phyloP scores from a whole-genome alignment of 2,329 filamentous ascomycete genomes.

The Fusarium avenaceum region DNA sequence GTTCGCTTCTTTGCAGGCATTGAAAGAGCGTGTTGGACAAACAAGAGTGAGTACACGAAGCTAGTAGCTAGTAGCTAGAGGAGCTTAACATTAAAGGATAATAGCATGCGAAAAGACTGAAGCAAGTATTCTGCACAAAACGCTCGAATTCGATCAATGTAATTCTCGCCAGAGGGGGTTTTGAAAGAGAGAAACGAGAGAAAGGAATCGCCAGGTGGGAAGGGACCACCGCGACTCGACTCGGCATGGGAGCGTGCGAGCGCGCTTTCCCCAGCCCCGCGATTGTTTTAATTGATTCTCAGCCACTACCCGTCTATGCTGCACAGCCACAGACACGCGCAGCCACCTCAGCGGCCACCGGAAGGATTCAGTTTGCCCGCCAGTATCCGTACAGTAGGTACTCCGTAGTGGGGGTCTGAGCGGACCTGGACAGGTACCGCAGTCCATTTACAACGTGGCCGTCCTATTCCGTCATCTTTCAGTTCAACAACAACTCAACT shows the following conservation, averaged over 20 bases:
- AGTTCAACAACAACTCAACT: conserved; percentile 6
- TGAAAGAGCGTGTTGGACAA: conserved; percentile 23
- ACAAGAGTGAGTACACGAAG: not conserved
- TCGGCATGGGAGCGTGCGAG: conserved; percentile 6
- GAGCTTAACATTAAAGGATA: conserved; percentile 21
- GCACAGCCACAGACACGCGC: conserved; percentile 25
- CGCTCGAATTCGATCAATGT: conserved; percentile 23
- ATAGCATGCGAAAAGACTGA: conserved; percentile 11
- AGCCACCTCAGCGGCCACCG: not conserved
- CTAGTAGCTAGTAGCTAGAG: not conserved
- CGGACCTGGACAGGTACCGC: conserved; percentile 10
- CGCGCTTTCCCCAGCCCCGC: conserved; percentile 48
- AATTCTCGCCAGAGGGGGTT: conserved; percentile 15
- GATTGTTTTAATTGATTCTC: conserved; percentile 48
- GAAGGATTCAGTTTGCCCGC: no score
- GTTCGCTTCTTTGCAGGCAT: conserved; percentile 45
- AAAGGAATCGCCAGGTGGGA: conserved; percentile 23
- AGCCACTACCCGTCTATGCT: conserved; percentile 24
- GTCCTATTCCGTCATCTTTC: conserved; percentile 40
- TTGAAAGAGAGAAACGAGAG: conserved; percentile 6
- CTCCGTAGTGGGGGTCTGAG: conserved; percentile 10
- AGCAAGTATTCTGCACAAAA: conserved; percentile 21
- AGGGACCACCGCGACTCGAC: conserved; percentile 38
- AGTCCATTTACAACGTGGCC: conserved; percentile 34
- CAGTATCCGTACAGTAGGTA: no score